These are phyloP conservation scores for Peniophora sp. DNA, from an alignment of 1,284 basidiomycete species.

Conservation along the genomic window DNA sequence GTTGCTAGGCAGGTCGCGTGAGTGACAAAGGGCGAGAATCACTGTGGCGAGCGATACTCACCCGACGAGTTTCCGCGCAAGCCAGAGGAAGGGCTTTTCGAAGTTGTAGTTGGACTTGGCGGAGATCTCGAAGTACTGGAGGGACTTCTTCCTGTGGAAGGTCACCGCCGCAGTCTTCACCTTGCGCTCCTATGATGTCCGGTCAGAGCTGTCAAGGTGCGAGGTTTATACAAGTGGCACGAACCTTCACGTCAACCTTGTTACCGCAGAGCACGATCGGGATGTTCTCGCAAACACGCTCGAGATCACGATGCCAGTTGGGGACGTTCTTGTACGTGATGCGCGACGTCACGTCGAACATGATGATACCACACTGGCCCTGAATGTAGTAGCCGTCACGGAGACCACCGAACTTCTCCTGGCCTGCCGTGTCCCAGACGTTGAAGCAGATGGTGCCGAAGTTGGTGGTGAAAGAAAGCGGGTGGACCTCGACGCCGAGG, in stretches of 20 bases:
- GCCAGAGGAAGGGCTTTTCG: conserved; percentile 99
- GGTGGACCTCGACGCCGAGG: conserved; percentile 99
- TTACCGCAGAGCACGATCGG: conserved; percentile 99
- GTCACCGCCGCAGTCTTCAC: conserved; percentile 98
- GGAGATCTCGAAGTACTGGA: conserved; percentile 99
- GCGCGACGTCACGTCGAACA: conserved; percentile 99
- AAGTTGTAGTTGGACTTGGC: conserved; percentile 99
- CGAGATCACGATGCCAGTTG: conserved; percentile 99
- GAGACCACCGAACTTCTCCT: conserved; percentile 99
- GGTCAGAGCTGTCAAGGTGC: not conserved
- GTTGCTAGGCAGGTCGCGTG: conserved; percentile 49
- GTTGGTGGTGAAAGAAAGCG: conserved; percentile 95
- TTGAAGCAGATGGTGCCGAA: conserved; percentile 99
- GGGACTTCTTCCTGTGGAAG: conserved; percentile 99
- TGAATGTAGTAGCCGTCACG: conserved; percentile 99
- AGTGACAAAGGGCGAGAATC: not conserved
- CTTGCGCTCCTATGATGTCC: conserved; percentile 84
- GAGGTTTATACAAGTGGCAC: conserved; percentile 14
- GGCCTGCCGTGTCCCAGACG: conserved; percentile 99
- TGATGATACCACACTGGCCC: conserved; percentile 99
- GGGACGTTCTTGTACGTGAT: conserved; percentile 99
- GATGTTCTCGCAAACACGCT: conserved; percentile 99
- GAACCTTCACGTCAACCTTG: conserved; percentile 99
- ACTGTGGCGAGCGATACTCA: conserved; percentile 30
- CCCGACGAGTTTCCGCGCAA: conserved; percentile 97